phyloP scores from a whole-genome alignment of 345 rosid genomes.

The Citrus maxima region DNA sequence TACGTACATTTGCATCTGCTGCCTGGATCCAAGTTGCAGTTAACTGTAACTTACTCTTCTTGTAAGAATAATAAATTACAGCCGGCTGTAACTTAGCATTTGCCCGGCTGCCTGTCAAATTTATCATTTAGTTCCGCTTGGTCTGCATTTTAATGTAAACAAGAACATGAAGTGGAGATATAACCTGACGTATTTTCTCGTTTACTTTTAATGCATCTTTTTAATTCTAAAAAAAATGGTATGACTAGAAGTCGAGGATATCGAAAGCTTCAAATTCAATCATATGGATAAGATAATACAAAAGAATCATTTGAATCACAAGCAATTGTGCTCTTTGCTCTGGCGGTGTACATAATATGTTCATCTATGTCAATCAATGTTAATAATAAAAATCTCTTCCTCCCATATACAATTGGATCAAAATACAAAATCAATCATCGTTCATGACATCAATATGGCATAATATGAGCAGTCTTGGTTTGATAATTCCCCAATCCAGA shows the following conservation, averaged over 20 bases:
- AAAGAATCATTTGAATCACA: slow-evolving; percentile 1
- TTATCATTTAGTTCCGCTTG: no score
- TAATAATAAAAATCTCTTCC: not conserved
- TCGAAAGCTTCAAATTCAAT: not conserved
- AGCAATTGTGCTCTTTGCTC: not conserved
- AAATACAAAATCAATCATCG: not conserved
- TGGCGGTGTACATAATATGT: not conserved
- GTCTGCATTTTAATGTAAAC: no score
- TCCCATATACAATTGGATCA: not conserved
- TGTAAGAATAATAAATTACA: no score
- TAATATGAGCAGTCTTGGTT: slow-evolving; percentile 44
- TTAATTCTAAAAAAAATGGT: no score
- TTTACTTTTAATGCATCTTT: no score
- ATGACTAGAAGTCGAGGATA: not conserved
- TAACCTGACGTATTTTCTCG: no score
- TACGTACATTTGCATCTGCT: no score
- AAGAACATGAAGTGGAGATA: no score
- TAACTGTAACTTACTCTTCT: no score
- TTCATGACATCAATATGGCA: slow-evolving; percentile 32
- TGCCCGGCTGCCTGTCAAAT: no score
- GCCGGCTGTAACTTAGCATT: no score
- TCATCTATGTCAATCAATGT: not conserved
- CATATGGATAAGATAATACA: not conserved
- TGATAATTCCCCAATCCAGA: slow-evolving; percentile 27
- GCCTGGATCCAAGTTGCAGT: no score